phyloP scores from a whole-genome alignment of 345 rosid genomes.

The Populus euphratica region DNA sequence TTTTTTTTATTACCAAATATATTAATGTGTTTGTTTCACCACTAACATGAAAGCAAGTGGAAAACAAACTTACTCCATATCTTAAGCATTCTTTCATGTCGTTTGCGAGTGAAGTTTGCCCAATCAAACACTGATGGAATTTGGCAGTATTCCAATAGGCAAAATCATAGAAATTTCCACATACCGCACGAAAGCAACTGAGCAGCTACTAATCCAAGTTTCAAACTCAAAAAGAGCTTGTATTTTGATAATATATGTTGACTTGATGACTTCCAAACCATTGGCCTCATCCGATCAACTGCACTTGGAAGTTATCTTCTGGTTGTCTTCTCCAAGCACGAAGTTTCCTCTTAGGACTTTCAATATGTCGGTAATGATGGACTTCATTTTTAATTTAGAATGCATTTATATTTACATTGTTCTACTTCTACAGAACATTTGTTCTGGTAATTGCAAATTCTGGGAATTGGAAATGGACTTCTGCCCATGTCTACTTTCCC shows the following conservation, averaged over 20 bases:
- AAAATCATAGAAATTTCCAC: neutral
- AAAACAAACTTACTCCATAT: too few species aligned
- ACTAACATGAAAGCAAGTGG: rapidly evolving
- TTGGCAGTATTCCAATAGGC: neutral
- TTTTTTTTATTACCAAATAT: too few species aligned
- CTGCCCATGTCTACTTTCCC: neutral
- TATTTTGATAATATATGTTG: neutral
- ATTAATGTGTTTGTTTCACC: too few species aligned
- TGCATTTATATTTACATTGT: neutral
- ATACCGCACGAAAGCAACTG: neutral
- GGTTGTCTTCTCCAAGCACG: neutral
- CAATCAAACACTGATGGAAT: neutral
- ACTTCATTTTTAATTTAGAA: neutral
- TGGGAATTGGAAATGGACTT: neutral
- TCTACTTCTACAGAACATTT: neutral
- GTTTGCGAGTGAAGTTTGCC: too few species aligned
- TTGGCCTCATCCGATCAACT: neutral
- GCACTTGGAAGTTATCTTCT: neutral
- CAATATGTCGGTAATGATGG: neutral
- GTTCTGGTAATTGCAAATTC: neutral
- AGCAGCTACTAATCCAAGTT: neutral
- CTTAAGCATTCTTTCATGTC: too few species aligned
- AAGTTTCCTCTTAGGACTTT: neutral
- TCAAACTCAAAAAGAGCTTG: neutral
- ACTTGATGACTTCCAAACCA: neutral